These are phyloP conservation scores for Boletus smithii DNA, from an alignment of 1,284 basidiomycete species.

Conservation along the genomic window DNA sequence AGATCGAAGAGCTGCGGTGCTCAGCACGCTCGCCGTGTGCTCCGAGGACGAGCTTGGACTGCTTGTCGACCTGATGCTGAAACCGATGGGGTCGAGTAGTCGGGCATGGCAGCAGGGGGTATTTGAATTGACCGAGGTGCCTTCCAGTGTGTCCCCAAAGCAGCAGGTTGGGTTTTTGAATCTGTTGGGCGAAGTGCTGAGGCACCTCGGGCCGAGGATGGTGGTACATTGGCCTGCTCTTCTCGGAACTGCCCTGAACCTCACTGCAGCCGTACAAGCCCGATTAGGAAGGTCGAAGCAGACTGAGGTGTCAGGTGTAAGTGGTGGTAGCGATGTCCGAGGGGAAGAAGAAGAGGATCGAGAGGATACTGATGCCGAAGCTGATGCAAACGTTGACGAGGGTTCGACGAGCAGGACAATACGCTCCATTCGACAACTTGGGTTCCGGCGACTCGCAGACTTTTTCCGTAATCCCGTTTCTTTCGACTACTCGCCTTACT, in stretches of 20 bases:
- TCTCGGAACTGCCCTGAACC: slow-evolving; percentile 61
- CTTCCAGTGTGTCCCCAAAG: slow-evolving; percentile 49
- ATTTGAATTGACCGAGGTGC: slow-evolving; percentile 34
- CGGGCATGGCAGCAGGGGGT: slow-evolving; percentile 22
- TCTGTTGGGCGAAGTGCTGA: slow-evolving; percentile 81
- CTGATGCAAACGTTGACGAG: slow-evolving; percentile 32
- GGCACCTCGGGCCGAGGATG: slow-evolving; percentile 73
- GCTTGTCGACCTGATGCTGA: slow-evolving; percentile 90
- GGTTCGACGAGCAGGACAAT: slow-evolving; percentile 43
- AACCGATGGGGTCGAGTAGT: slow-evolving; percentile 54
- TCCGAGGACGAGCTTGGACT: slow-evolving; percentile 71
- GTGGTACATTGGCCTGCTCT: slow-evolving; percentile 70
- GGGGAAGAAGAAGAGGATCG: slow-evolving; percentile 35
- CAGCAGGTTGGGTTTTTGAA: slow-evolving; percentile 83
- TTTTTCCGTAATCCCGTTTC: slow-evolving; percentile 74
- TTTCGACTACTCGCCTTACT: slow-evolving; percentile 77
- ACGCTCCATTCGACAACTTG: slow-evolving; percentile 74
- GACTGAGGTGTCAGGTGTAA: slow-evolving; percentile 11
- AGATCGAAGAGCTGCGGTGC: slow-evolving; percentile 75
- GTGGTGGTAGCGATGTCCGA: slow-evolving; percentile 32
- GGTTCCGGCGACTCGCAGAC: slow-evolving; percentile 83
- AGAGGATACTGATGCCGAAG: slow-evolving; percentile 29
- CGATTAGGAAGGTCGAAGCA: slow-evolving; percentile 25
- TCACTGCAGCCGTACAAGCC: slow-evolving; percentile 65
- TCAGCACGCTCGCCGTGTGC: slow-evolving; percentile 72